Evolutionary conservation across 371 early-diverging fungal genomes (phyloP), one percentile per base, ranked within the genome.

Genomic region (Apophysomyces variabilis): DNA sequence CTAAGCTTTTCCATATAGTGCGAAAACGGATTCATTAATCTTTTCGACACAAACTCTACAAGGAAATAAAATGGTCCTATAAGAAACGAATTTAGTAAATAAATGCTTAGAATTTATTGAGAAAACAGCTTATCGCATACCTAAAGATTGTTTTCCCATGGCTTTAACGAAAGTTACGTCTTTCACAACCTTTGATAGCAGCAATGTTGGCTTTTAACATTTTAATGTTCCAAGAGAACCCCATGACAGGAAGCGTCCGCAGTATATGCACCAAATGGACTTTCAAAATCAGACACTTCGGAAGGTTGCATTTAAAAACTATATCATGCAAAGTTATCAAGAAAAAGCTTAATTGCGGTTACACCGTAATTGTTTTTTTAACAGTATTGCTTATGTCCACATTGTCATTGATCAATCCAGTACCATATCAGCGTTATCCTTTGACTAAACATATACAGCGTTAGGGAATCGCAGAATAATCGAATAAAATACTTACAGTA

Each of bases 241-340:
- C 54, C 16, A 21, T 21, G 54, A 50, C 11, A 50, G 54, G 13
- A 50, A 50, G 54, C 54, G 54, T 21, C 21, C 9, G 54, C 21
- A 50, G 54, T 50, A 50, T 21, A 50, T 21, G 54, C 54, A 21
- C 54, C 54, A 50, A 50, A 9, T 50, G 54, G 54, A 50, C 21
- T 50, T 50, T 50, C 54, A 50, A 50, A 50, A 50, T 50, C 54
- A 50, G 54, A 50, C 54, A 50, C 35, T 50, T 50, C 21, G 21
- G 54, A 50, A 21, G 54, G 54, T 11, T 3, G 21, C 54, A 50
- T 50, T 50, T 50, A 50, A 50, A 50, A 50, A 21, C 54, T 50
- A 50, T 50, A 50, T 50, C 54, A 50, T 50, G 54, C 21, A 50
- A 50, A 50, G 21, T 50, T 26, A 50, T 50, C 54, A 50, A 50